Evolutionary conservation across 2,329 filamentous ascomycete genomes (phyloP).

Genomic region (Pseudogymnoascus sp.): DNA sequence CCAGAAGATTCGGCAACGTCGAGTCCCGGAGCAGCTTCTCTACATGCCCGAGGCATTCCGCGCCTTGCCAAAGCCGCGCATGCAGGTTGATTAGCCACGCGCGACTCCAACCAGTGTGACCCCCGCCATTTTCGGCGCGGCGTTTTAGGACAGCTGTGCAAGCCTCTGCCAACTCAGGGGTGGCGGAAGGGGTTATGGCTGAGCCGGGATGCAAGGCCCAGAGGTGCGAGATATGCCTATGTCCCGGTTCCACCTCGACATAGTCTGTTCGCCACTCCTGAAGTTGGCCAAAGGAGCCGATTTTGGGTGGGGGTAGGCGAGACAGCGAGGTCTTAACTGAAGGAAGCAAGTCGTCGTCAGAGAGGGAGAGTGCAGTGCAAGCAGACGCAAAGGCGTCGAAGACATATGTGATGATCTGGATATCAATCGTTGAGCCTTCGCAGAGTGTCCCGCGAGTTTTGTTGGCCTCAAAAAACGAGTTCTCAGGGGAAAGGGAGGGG

Average conservation of each 20-base stretch:
- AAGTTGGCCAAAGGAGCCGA: slow-evolving; percentile 30
- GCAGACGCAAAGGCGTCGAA: slow-evolving; percentile 27
- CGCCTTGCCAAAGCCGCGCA: slow-evolving; percentile 34
- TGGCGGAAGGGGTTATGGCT: slow-evolving; percentile 30
- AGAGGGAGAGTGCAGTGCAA: slow-evolving; percentile 16
- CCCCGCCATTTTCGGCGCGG: slow-evolving; percentile 34
- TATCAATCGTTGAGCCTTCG: slow-evolving; percentile 41
- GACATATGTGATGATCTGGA: slow-evolving; percentile 35
- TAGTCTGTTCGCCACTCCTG: slow-evolving; percentile 36
- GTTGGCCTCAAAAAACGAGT: slow-evolving; percentile 23
- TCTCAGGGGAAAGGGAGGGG: slow-evolving; percentile 34
- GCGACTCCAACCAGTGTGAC: slow-evolving; percentile 40
- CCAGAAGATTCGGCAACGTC: slow-evolving; percentile 38
- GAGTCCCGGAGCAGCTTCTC: slow-evolving; percentile 33
- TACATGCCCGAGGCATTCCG: slow-evolving; percentile 32
- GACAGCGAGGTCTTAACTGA: slow-evolving; percentile 9
- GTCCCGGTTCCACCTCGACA: slow-evolving; percentile 34
- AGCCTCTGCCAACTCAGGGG: slow-evolving; percentile 24
- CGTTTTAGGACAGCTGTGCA: slow-evolving; percentile 26
- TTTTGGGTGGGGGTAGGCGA: slow-evolving; percentile 20
- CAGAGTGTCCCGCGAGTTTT: slow-evolving; percentile 28
- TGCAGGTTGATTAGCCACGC: slow-evolving; percentile 40
- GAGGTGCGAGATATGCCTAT: slow-evolving; percentile 38
- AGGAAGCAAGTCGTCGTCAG: slow-evolving; percentile 27
- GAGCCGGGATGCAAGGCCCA: slow-evolving; percentile 36